Conservation (phyloP, 2,329 filamentous ascomycete genomes). For the Fusarium camptoceras region DNA sequence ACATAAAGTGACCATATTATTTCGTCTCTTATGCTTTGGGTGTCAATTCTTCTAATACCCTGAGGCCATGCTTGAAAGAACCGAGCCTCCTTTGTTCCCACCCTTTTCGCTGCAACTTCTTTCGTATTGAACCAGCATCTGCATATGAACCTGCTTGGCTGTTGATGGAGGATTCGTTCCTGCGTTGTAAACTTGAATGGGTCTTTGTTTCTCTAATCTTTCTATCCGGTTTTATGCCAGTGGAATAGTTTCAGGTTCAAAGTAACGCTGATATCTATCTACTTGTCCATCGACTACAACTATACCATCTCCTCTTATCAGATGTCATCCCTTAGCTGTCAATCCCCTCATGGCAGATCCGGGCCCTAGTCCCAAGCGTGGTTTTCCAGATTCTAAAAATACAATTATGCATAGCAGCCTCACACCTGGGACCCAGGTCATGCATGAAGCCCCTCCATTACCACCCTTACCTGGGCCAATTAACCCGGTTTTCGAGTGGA, state of each 20-base stretch:
- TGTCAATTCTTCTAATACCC: neutral
- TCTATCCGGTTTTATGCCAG: neutral
- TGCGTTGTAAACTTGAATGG: neutral
- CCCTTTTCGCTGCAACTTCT: constrained; percentile 29
- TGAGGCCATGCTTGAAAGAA: neutral
- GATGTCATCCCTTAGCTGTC: constrained; percentile 6
- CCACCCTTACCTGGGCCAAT: constrained; percentile 31
- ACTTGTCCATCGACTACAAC: neutral
- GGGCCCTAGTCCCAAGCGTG: constrained; percentile 12
- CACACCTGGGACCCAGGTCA: constrained; percentile 34
- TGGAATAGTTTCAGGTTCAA: neutral
- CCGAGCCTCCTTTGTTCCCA: constrained; percentile 36
- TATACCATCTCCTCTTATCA: neutral
- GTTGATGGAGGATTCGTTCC: neutral
- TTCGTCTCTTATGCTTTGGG: neutral
- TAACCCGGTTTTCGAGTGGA: constrained; percentile 36
- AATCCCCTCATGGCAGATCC: constrained; percentile 16
- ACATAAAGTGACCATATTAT: neutral
- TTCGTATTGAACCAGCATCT: constrained; percentile 32
- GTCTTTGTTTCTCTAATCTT: neutral
- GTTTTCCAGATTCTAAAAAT: constrained; percentile 39
- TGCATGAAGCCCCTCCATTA: constrained; percentile 29
- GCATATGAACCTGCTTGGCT: neutral
- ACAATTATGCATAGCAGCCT: constrained; percentile 44
- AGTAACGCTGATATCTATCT: neutral